phyloP scores from a whole-genome alignment of 306 rosid genomes.

The Ammopiptanthus mongolicus region DNA sequence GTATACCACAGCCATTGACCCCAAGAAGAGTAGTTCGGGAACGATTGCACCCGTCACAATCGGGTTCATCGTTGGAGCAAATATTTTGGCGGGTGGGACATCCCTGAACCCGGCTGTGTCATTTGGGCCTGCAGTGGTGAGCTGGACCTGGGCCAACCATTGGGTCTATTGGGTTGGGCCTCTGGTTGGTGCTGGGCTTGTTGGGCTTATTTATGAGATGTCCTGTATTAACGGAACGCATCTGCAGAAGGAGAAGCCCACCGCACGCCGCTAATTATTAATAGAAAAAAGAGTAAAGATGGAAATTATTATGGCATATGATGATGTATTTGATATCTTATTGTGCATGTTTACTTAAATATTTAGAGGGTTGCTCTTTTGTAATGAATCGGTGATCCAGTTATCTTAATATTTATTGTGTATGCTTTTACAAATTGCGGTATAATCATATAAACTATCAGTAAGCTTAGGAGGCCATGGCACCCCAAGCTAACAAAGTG shows the following conservation, averaged over 20 bases:
- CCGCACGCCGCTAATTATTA: conserved; percentile 15
- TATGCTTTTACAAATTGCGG: no score
- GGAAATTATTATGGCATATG: neutral
- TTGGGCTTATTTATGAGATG: conserved; percentile 44
- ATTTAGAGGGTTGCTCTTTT: neutral
- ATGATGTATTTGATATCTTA: no score
- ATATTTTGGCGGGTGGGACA: conserved; percentile 54
- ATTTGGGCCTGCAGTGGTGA: conserved; percentile 53
- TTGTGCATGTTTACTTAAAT: no score
- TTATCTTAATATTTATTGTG: no score
- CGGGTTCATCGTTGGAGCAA: conserved; percentile 64
- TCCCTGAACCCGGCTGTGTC: conserved; percentile 70
- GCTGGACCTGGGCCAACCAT: conserved; percentile 55
- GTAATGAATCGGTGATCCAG: no score
- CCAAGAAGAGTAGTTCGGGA: conserved; percentile 36
- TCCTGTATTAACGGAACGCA: conserved; percentile 37
- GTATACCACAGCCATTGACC: conserved; percentile 55
- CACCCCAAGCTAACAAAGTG: no score
- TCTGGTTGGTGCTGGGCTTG: conserved; percentile 48
- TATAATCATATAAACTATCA: no score
- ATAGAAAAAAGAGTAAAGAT: neutral
- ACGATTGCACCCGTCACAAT: conserved; percentile 54
- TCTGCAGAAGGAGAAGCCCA: conserved; percentile 14
- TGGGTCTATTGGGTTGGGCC: conserved; percentile 79
- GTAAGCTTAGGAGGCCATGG: no score